Evolutionary conservation across 1,284 basidiomycete genomes (phyloP).

Genomic region (Boletus subluridellus): DNA sequence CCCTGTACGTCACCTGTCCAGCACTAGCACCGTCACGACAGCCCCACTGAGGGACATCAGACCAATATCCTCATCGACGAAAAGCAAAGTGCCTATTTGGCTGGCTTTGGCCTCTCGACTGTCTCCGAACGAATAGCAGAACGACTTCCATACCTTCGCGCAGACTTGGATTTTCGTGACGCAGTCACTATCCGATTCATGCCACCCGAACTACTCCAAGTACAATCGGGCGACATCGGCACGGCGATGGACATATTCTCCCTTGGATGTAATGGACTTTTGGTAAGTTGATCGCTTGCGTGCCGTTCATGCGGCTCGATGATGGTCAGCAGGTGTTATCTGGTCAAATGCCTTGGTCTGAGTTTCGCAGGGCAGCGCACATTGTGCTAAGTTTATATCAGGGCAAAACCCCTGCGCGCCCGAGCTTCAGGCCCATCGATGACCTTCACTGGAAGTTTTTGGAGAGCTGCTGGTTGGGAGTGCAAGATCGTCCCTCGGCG

Average conservation of each 20-base stretch:
- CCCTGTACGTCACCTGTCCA: constrained; percentile 3
- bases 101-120: constrained; percentile 16
- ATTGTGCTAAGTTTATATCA: constrained; percentile 3
- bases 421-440: constrained; percentile 5
- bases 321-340: constrained; percentile 15
- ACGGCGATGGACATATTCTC: constrained; percentile 19
- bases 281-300: constrained; percentile 1
- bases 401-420: constrained; percentile 11
- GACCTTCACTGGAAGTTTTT: constrained; percentile 17
- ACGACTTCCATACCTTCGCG: constrained; percentile 10
- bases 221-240: background rate
- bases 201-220: constrained; percentile 8
- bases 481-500: constrained; percentile 16
- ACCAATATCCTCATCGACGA: constrained; percentile 19
- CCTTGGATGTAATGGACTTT: constrained; percentile 17
- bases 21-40: background rate
- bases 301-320: background rate
- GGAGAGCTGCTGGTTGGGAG: constrained; percentile 12
- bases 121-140: constrained; percentile 11
- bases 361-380: constrained; percentile 1
- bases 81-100: constrained; percentile 4
- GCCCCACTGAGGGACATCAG: background rate
- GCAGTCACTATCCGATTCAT: constrained; percentile 13
- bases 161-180: constrained; percentile 4
- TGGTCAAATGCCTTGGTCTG: constrained; percentile 19